A percentile compares a stretch with the other conserved stretches of the same genome.
These are phyloP conservation scores for Hyphopichia burtonii DNA, from an alignment of 1,139 yeast species.

Conservation along the genomic window DNA sequence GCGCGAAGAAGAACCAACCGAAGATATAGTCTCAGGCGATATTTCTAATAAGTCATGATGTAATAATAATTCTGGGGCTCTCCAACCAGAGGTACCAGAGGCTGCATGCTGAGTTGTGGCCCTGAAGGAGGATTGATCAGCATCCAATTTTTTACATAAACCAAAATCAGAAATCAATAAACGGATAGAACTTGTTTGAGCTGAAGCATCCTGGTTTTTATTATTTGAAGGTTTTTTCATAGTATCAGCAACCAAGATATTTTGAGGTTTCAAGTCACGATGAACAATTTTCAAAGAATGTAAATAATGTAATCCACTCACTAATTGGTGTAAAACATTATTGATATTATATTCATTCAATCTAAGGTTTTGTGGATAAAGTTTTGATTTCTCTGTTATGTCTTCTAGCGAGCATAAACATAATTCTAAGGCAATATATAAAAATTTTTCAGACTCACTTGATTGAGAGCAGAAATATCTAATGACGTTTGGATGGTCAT, in stretches of 20 bases:
- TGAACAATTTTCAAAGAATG: constrained; percentile 93
- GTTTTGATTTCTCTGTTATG: constrained; percentile 58
- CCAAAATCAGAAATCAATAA: constrained; percentile 94
- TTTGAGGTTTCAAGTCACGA: constrained; percentile 94
- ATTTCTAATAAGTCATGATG: constrained; percentile 41
- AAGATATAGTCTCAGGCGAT: constrained; percentile 41
- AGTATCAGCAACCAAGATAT: constrained; percentile 80
- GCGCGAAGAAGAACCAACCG: constrained; percentile 23
- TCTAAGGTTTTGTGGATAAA: constrained; percentile 27
- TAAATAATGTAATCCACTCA: constrained; percentile 80
- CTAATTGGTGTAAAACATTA: constrained; percentile 70
- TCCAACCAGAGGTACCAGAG: constrained; percentile 94
- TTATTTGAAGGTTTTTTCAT: constrained; percentile 13
- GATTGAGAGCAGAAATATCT: constrained; percentile 91
- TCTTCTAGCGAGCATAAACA: constrained; percentile 91
- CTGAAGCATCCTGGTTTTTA: constrained; percentile 10
- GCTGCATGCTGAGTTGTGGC: constrained; percentile 93
- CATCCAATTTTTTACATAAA: constrained; percentile 84
- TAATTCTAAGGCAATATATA: constrained; percentile 89
- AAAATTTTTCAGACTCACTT: constrained; percentile 66
- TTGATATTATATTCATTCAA: constrained; percentile 23
- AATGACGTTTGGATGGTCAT: constrained; percentile 93
- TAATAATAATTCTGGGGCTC: constrained; percentile 87
- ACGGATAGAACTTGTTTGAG: constrained; percentile 36
- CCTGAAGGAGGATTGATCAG: constrained; percentile 88